Evolutionary conservation across 1,284 basidiomycete genomes (phyloP).

Genomic region (Ceratobasidium sp.): DNA sequence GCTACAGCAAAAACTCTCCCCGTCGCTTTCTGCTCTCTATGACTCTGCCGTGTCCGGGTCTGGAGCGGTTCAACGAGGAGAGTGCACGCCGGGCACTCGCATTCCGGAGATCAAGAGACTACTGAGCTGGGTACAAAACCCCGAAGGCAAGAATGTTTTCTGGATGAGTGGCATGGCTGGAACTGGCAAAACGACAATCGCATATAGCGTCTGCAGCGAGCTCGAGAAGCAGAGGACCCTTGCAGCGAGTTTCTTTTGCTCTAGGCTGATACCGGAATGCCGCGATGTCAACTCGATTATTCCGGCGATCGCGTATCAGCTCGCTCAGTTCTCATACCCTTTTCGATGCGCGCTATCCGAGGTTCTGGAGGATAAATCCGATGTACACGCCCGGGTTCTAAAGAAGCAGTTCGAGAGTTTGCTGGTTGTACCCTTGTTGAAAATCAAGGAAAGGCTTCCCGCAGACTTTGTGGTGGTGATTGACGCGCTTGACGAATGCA

Average conservation of each 20-base stretch:
- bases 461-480: background rate
- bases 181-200: no score
- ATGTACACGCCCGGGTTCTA: background rate
- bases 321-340: no score
- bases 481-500: no score
- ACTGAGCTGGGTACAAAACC: background rate
- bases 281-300: no score
- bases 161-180: no score
- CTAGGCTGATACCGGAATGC: no score
- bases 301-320: no score
- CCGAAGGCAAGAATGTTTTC: no score
- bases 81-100: constrained; percentile 4
- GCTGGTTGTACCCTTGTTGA: background rate
- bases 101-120: background rate
- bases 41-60: background rate
- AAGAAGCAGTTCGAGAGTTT: background rate
- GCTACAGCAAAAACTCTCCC: background rate
- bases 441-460: background rate
- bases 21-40: background rate
- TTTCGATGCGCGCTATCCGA: no score
- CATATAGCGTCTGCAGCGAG: no score
- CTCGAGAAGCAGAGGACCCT: no score
- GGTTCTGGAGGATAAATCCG: background rate
- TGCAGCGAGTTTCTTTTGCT: no score
- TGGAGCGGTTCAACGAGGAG: background rate